These are phyloP conservation scores for Chytriomyces sp. DNA, from an alignment of 192 early-diverging fungal species.

Conservation along the genomic window DNA sequence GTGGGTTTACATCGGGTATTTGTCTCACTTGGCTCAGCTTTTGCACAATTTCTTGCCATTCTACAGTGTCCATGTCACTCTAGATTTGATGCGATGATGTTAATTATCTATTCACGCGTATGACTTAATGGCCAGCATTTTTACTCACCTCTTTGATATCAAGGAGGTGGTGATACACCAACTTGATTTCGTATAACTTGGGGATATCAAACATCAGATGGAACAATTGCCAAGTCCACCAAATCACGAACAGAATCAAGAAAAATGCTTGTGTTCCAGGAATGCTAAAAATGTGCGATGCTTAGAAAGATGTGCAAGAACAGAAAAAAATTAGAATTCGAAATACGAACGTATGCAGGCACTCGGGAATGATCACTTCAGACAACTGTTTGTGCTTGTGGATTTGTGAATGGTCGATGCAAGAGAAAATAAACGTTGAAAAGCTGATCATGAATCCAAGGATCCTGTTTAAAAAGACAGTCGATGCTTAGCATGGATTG, in stretches of 20 bases:
- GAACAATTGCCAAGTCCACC: constrained; percentile 78
- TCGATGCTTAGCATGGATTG: not conserved
- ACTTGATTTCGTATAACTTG: constrained; percentile 76
- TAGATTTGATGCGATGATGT: constrained; percentile 38
- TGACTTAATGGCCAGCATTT: not conserved
- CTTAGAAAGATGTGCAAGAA: not conserved
- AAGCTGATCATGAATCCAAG: constrained; percentile 88
- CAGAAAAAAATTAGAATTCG: not conserved
- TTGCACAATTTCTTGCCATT: constrained; percentile 84
- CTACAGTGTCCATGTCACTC: constrained; percentile 81
- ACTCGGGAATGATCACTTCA: constrained; percentile 81
- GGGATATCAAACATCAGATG: constrained; percentile 74
- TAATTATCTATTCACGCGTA: constrained; percentile 7
- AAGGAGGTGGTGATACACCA: constrained; percentile 82
- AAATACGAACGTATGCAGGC: constrained; percentile 63
- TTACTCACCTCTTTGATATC: constrained; percentile 70
- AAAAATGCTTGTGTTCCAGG: constrained; percentile 54
- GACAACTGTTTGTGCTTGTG: constrained; percentile 68
- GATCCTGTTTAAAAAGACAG: constrained; percentile 57
- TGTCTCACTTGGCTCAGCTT: constrained; percentile 63
- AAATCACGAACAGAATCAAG: constrained; percentile 68
- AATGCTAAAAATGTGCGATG: constrained; percentile 28
- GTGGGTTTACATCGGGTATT: constrained; percentile 42
- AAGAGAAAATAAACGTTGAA: constrained; percentile 85
- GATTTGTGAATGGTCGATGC: constrained; percentile 88